These are phyloP conservation scores for Prunus armeniaca DNA, from an alignment of 306 rosid species.

Conservation along the genomic window DNA sequence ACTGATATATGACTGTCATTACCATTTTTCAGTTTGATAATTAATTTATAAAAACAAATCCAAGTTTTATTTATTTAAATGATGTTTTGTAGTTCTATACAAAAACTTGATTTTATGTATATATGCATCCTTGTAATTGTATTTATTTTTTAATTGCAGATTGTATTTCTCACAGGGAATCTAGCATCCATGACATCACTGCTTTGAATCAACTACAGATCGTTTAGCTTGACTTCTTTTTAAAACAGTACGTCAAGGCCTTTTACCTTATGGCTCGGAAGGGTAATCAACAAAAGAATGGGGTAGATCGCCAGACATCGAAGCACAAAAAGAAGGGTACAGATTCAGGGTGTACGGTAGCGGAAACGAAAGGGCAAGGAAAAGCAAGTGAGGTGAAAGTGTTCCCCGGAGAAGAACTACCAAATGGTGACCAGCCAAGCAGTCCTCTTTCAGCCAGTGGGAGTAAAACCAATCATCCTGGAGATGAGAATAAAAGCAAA, in stretches of 20 bases:
- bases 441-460: constrained; percentile 32
- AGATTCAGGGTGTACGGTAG: constrained; percentile 46
- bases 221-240: constrained; percentile 23
- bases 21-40: background rate
- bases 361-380: constrained; percentile 42
- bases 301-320: constrained; percentile 49
- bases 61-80: background rate
- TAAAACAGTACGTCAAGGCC: constrained; percentile 14
- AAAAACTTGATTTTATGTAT: background rate
- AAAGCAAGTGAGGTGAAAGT: constrained; percentile 52
- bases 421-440: constrained; percentile 35
- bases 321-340: constrained; percentile 47
- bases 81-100: background rate
- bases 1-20: background rate
- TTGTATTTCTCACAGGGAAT: background rate
- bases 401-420: constrained; percentile 58
- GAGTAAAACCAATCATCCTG: constrained; percentile 32
- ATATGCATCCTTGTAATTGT: background rate
- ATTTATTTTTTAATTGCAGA: constrained; percentile 11
- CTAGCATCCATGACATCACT: background rate
- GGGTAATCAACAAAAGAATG: constrained; percentile 86
- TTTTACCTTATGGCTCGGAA: constrained; percentile 73
- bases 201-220: constrained; percentile 26
- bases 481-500: constrained; percentile 38
- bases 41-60: background rate